Percentiles rank a stretch among this genome's conserved stretches.
Conservation (phyloP, 2,329 filamentous ascomycete genomes). For the Neofusicoccum sp. region DNA sequence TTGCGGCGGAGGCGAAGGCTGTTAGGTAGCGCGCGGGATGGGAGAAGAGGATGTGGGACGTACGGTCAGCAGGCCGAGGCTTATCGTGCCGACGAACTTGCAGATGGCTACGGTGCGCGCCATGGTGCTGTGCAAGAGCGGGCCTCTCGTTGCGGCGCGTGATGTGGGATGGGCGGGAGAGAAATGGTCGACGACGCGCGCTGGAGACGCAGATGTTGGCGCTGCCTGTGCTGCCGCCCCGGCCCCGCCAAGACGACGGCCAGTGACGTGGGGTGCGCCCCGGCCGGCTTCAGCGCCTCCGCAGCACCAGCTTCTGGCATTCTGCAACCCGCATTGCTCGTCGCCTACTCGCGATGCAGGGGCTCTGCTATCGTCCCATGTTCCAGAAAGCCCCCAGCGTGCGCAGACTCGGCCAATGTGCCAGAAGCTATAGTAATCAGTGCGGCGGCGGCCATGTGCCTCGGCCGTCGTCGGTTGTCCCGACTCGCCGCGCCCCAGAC, state of each 20-base stretch:
- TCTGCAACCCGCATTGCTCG: neutral
- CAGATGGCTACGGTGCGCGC: constrained; percentile 72
- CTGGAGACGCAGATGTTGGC: neutral
- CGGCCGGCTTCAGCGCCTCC: constrained; percentile 6
- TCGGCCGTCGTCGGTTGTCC: constrained; percentile 18
- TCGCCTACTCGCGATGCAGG: neutral
- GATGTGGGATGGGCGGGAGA: neutral
- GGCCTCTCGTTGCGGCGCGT: constrained; percentile 11
- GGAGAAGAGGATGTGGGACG: constrained; percentile 38
- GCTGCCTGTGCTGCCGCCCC: neutral
- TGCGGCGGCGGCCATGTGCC: neutral
- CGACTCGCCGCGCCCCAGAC: constrained; percentile 3
- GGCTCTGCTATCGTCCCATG: neutral
- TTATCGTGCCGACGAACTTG: constrained; percentile 93
- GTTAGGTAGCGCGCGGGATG: constrained; percentile 11
- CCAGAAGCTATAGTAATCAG: constrained; percentile 14
- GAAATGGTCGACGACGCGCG: neutral
- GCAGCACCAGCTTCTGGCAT: neutral
- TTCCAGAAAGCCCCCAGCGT: neutral
- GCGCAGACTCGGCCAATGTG: neutral
- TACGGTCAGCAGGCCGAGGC: constrained; percentile 85
- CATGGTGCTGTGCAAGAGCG: constrained; percentile 52
- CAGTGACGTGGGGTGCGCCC: constrained; percentile 11
- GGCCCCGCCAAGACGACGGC: constrained; percentile 8
- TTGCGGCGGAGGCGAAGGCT: neutral